Base-by-base conservation (phyloP, 805 yeast species). In the Saturnispora hagleri region DNA sequence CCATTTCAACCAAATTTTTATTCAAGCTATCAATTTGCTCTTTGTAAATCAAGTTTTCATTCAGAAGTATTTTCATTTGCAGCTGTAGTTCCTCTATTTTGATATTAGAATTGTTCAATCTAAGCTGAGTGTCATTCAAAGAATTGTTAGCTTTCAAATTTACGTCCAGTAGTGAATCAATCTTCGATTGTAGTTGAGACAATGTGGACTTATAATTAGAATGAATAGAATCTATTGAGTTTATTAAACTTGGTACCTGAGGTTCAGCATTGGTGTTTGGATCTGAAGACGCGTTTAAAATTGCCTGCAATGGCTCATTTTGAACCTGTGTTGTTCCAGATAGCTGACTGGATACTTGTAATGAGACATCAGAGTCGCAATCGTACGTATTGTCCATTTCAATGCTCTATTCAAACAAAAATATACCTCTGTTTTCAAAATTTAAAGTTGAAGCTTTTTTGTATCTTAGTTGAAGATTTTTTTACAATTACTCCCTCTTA, bases 11-110 rank as follows among this genome's bases (percentile, higher is more conserved):
- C 15, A 46, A 12, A 4, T 26, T 46, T 1, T 35, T 26, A 36
- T 52, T 35, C 3, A 52, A 28, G 7, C 40, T n/a, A 38, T 46
- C 43, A 17, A 52, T 49, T 41, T 41, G 31, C 26, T 41, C 44
- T 24, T 41, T 41, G 22, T 41, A 41, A 10, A 41, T 41, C 8
- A n/a, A 41, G 17, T 41, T 41, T 24, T 41, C 31, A 13, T 22
- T 41, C 24, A 41, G n/a, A 3, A 41, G 31, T 10, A 24, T 41
- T 18, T 41, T 22, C n/a, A 41, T 24, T 41, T 41, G 28, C 8
- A 24, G 0, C 26, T 41, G 44, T 15, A 41, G 17, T 24, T 41
- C 44, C 26, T 41, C 31, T 20, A 41, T 41, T 22, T 41, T 41
- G 22, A 41, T n/a, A 22, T 41, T 41, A 6, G 44, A 22, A 24